Evolutionary conservation across 306 rosid genomes (phyloP).

Genomic region (Gastrolobium bilobum): DNA sequence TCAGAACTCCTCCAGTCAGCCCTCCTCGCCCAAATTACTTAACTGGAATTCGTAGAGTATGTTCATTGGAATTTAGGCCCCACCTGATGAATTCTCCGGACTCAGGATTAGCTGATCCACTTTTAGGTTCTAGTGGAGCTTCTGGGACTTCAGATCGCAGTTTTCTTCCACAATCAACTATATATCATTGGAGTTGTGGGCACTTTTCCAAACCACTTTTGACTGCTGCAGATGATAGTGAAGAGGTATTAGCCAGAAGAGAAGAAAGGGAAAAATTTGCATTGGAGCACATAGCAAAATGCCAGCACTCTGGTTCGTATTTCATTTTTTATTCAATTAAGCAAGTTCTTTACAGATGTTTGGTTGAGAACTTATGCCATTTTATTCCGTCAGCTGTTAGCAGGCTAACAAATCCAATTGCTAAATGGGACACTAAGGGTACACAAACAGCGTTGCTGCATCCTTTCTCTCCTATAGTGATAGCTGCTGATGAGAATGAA

Average conservation of each 20-base stretch:
- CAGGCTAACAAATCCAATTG: conserved; percentile 85
- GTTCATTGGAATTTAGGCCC: conserved; percentile 93
- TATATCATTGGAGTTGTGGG: conserved; percentile 97
- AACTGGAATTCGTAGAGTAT: conserved; percentile 93
- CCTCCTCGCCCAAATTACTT: conserved; percentile 92
- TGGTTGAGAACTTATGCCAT: conserved; percentile 36
- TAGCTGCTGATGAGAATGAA: conserved; percentile 96
- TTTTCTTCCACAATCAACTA: conserved; percentile 90
- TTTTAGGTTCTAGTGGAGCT: conserved; percentile 77
- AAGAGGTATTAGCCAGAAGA: conserved; percentile 76
- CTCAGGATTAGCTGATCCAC: conserved; percentile 95
- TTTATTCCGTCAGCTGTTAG: conserved; percentile 74
- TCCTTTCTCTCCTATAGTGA: conserved; percentile 92
- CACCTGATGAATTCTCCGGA: conserved; percentile 86
- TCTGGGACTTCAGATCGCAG: conserved; percentile 79
- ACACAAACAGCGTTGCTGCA: conserved; percentile 83
- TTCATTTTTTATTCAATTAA: conserved; percentile 11
- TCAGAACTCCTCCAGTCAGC: conserved; percentile 99
- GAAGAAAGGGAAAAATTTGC: conserved; percentile 93
- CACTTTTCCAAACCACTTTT: conserved; percentile 96
- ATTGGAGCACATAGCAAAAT: conserved; percentile 89
- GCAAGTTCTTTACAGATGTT: not conserved
- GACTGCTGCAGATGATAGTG: conserved; percentile 74
- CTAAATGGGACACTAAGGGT: conserved; percentile 92
- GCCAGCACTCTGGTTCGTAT: conserved; percentile 89